Percentiles rank a stretch among this genome's conserved stretches.
Evolutionary conservation across 768 basidiomycete species (phyloP).

Genomic region (Boletellus ananiceps): DNA sequence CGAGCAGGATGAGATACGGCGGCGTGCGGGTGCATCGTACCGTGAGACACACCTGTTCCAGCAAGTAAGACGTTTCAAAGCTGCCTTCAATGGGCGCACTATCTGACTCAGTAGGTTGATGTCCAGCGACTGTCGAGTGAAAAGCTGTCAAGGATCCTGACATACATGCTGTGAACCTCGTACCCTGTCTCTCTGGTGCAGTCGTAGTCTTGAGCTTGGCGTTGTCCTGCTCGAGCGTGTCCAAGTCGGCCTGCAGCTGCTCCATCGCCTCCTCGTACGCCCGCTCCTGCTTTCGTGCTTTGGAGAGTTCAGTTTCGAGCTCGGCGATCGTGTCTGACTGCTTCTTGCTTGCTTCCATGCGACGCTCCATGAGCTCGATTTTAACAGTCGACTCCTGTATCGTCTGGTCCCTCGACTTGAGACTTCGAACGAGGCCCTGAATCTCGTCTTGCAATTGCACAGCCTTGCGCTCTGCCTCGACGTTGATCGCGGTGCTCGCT

Average conservation of each 20-base stretch:
- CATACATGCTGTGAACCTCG: constrained; percentile 13
- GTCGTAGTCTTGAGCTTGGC: constrained; percentile 69
- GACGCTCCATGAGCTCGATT: constrained; percentile 91
- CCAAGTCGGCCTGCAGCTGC: constrained; percentile 85
- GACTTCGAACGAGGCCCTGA: constrained; percentile 75
- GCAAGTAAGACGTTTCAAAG: constrained; percentile 79
- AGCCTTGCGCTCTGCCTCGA: constrained; percentile 89
- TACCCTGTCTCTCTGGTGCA: constrained; percentile 69
- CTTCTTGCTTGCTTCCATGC: constrained; percentile 87
- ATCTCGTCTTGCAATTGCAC: constrained; percentile 85
- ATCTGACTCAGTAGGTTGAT: constrained; percentile 55
- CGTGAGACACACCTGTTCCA: constrained; percentile 66
- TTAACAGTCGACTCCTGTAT: constrained; percentile 88
- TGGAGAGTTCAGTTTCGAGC: constrained; percentile 74
- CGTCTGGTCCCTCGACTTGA: constrained; percentile 85
- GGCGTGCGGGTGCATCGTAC: background rate
- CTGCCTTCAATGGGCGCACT: constrained; percentile 68
- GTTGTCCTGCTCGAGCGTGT: constrained; percentile 84
- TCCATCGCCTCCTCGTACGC: constrained; percentile 93
- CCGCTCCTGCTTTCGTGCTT: constrained; percentile 82
- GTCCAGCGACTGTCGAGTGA: constrained; percentile 36
- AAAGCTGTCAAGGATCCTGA: background rate
- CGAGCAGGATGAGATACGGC: constrained; percentile 7
- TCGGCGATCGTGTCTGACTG: constrained; percentile 81
- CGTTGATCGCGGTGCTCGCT: constrained; percentile 74